These are phyloP conservation scores for Gossypium davidsonii DNA, from an alignment of 441 rosid species.

Conservation along the genomic window DNA sequence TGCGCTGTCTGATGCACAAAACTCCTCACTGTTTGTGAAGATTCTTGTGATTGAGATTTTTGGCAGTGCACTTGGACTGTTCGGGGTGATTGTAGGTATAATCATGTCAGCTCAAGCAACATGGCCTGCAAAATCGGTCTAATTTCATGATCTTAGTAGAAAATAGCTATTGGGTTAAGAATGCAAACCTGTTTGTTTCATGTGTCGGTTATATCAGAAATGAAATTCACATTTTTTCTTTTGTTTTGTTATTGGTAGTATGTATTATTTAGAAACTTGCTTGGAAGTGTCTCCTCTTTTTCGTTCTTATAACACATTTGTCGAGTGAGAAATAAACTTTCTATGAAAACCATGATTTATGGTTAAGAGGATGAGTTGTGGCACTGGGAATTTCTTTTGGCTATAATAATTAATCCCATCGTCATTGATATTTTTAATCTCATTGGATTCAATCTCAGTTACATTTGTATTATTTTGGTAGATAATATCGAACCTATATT, in stretches of 20 bases:
- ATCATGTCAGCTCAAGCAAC: conserved; percentile 99
- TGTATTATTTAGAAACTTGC: conserved; percentile 22
- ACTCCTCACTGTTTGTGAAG: conserved; percentile 91
- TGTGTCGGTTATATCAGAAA: conserved; percentile 9
- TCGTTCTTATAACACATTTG: conserved; percentile 14
- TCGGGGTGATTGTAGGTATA: conserved; percentile 95
- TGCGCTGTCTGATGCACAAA: conserved; percentile 93
- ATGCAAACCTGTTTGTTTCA: conserved; percentile 4
- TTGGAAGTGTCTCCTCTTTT: conserved; percentile 17
- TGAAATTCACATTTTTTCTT: conserved; percentile 15
- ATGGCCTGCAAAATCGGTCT: conserved; percentile 64
- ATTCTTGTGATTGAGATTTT: conserved; percentile 97
- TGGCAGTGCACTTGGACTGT: conserved; percentile 94
- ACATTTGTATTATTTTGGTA: no score
- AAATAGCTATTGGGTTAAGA: conserved; percentile 8
- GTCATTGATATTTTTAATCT: no score
- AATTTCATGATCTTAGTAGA: conserved; percentile 5
- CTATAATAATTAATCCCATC: not conserved
- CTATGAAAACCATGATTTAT: not conserved
- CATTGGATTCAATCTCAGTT: no score
- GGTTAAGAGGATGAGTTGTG: not conserved
- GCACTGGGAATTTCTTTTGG: not conserved
- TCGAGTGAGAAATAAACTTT: conserved; percentile 10
- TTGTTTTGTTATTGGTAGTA: conserved; percentile 10
- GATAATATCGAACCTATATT: no score